Conservation (phyloP, 768 basidiomycete species). For the Russula emetica region DNA sequence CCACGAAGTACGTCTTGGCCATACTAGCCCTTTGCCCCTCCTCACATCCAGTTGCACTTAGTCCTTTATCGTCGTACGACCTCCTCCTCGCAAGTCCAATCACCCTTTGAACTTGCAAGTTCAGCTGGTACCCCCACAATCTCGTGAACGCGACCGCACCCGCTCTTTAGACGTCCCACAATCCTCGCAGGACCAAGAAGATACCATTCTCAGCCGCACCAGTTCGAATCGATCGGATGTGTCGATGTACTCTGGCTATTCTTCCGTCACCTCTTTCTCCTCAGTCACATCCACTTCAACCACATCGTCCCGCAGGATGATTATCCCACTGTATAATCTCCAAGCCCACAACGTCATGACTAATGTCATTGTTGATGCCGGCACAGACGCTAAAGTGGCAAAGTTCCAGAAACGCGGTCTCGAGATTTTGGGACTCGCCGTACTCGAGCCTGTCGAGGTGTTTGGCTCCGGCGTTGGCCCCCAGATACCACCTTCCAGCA, state of each 20-base stretch:
- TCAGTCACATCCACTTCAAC: slow-evolving; percentile 38
- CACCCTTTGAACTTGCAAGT: slow-evolving; percentile 89
- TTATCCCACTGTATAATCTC: slow-evolving; percentile 83
- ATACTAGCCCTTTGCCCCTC: not conserved
- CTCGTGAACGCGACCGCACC: slow-evolving; percentile 38
- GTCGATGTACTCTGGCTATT: slow-evolving; percentile 43
- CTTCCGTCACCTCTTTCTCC: slow-evolving; percentile 44
- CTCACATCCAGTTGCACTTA: slow-evolving; percentile 33
- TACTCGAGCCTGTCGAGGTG: slow-evolving; percentile 79
- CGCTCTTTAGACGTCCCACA: slow-evolving; percentile 44
- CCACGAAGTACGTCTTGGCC: slow-evolving; percentile 43
- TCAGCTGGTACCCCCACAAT: slow-evolving; percentile 76
- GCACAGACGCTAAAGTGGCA: slow-evolving; percentile 63
- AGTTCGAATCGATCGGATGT: slow-evolving; percentile 52
- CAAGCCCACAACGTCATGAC: slow-evolving; percentile 86
- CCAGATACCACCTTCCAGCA: slow-evolving; percentile 25
- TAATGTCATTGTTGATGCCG: slow-evolving; percentile 81
- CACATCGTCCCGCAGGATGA: slow-evolving; percentile 57
- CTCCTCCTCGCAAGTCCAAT: slow-evolving; percentile 78
- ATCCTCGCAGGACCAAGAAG: slow-evolving; percentile 31
- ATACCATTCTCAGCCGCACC: slow-evolving; percentile 39
- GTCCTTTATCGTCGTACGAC: slow-evolving; percentile 91
- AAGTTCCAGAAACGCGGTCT: slow-evolving; percentile 67
- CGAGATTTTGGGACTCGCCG: slow-evolving; percentile 71
- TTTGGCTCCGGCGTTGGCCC: slow-evolving; percentile 39